These are phyloP conservation scores for Lagenaria siceraria DNA, from an alignment of 306 rosid genomes.

Conservation along the genomic window DNA sequence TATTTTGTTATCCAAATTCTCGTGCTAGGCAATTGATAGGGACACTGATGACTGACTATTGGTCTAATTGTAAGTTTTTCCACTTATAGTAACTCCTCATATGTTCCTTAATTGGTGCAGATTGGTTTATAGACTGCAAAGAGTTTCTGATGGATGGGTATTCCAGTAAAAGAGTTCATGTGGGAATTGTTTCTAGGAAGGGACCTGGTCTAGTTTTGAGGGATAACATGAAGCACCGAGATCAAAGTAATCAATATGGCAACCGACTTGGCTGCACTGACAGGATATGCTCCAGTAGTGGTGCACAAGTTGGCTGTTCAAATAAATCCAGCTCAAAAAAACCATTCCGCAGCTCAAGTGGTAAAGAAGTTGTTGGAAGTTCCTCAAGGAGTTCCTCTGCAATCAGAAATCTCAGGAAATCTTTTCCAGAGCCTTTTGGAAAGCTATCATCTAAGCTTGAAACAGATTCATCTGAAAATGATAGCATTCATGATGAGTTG, in stretches of 20 bases:
- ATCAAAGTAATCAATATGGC: conserved; percentile 55
- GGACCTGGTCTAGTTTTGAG: conserved; percentile 51
- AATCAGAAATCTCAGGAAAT: conserved; percentile 1
- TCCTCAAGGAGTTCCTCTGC: conserved; percentile 6
- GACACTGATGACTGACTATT: neutral
- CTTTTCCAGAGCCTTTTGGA: neutral
- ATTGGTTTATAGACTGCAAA: neutral
- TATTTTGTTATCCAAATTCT: neutral
- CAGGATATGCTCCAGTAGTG: conserved; percentile 44
- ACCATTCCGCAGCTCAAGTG: conserved; percentile 13
- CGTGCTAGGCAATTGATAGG: neutral
- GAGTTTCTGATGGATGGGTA: conserved; percentile 60
- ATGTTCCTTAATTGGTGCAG: neutral
- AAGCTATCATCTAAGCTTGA: conserved; percentile 5
- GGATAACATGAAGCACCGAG: conserved; percentile 51
- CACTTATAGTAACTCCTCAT: neutral
- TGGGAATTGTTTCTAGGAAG: conserved; percentile 53
- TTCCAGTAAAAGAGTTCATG: conserved; percentile 60
- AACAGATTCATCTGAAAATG: conserved; percentile 2
- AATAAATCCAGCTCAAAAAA: conserved; percentile 50
- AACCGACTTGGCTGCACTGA: conserved; percentile 71
- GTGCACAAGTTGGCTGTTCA: conserved; percentile 38
- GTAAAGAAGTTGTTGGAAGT: conserved; percentile 4
- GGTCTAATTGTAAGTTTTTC: neutral
- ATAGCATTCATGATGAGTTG: conserved; percentile 3